phyloP scores from a whole-genome alignment of 2,329 filamentous ascomycete species.

The Domatiomyces globalis region DNA sequence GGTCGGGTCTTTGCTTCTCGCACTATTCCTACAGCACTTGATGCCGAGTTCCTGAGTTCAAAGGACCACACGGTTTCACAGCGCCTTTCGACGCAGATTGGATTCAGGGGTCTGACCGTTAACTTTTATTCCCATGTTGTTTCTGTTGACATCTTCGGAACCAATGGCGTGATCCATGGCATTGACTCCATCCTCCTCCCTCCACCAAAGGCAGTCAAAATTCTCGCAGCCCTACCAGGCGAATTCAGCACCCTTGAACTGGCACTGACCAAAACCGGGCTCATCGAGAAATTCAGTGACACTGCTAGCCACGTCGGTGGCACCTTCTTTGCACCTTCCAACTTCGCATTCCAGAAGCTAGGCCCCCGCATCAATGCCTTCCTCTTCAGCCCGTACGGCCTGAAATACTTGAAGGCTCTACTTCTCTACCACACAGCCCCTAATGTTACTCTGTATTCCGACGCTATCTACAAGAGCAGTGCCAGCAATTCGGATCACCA shows the following conservation, averaged over 20 bases:
- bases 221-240: constrained; percentile 51
- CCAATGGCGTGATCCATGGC: constrained; percentile 54
- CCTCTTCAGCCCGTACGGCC: constrained; percentile 63
- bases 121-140: constrained; percentile 66
- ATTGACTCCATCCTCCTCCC: constrained; percentile 63
- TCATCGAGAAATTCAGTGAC: constrained; percentile 47
- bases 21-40: constrained; percentile 58
- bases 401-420: constrained; percentile 62
- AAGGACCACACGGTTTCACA: constrained; percentile 42
- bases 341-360: constrained; percentile 64
- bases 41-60: constrained; percentile 43
- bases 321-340: constrained; percentile 69
- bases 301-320: constrained; percentile 45
- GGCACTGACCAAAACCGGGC: constrained; percentile 58
- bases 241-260: constrained; percentile 68
- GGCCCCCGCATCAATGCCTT: constrained; percentile 64
- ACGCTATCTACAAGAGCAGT: constrained; percentile 54
- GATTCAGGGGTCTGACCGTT: constrained; percentile 49
- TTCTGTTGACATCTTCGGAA: constrained; percentile 52
- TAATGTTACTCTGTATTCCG: constrained; percentile 66
- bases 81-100: constrained; percentile 54
- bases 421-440: constrained; percentile 66
- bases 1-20: constrained; percentile 52
- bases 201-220: constrained; percentile 49
- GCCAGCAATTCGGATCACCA: constrained; percentile 14